Conservation (phyloP, 176 grass and related monocot species). For the Pontederia paniculata region DNA sequence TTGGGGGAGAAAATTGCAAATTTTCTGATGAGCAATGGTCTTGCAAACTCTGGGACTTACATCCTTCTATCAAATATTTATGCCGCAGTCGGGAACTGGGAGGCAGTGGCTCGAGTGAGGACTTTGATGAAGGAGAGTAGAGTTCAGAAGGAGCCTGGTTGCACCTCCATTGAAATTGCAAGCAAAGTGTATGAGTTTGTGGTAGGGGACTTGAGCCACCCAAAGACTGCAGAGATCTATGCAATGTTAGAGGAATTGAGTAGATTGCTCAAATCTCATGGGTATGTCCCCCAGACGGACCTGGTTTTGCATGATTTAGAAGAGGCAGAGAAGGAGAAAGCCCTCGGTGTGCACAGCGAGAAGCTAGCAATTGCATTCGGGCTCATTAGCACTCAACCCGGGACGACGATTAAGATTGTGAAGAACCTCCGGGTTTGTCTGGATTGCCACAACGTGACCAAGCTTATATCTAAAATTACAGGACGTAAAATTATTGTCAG, state of each 20-base stretch:
- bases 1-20: conserved; percentile 62
- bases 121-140: conserved; percentile 68
- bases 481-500: conserved; percentile 73
- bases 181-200: conserved; percentile 60
- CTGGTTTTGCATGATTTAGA: conserved; percentile 76
- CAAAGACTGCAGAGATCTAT: conserved; percentile 53
- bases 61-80: conserved; percentile 84
- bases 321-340: conserved; percentile 44
- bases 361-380: conserved; percentile 78
- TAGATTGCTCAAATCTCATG: conserved; percentile 45
- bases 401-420: conserved; percentile 57
- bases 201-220: conserved; percentile 63
- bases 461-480: conserved; percentile 55
- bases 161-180: conserved; percentile 61
- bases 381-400: conserved; percentile 54
- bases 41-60: conserved; percentile 70
- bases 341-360: conserved; percentile 74
- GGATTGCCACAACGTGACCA: conserved; percentile 72
- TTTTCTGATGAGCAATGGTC: conserved; percentile 37
- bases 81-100: conserved; percentile 57
- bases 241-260: conserved; percentile 57
- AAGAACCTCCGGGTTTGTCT: conserved; percentile 76
- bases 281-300: conserved; percentile 52
- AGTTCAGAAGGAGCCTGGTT: conserved; percentile 71
- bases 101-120: conserved; percentile 38